Evolutionary conservation across 106 monocot species (phyloP), one percentile per base, ranked within the genome.

Genomic region (Dioscorea alata): DNA sequence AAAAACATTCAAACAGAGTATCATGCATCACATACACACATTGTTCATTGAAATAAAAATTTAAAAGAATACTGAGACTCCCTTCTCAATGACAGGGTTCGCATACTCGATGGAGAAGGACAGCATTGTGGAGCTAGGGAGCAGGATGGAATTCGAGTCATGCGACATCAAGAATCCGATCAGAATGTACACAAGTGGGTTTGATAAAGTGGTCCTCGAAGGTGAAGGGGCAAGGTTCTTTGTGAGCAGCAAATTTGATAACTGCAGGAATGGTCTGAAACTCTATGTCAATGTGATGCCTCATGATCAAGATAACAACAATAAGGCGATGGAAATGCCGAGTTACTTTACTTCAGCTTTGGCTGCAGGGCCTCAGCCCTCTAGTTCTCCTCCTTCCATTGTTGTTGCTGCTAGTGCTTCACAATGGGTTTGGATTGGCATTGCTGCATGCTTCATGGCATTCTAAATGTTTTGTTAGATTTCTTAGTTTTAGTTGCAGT

Each of bases 81-180:
- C 34, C 3, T 7, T 34, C 4, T 7, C 7, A 7, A 22, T 6
- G 0, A 22, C 60, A 85, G 85, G 85, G 85, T 85, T 85, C 57
- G 24, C 74, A 12, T 81, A 81, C 67, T 74, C 81, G 0, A 68
- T 74, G 21, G 63, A 63, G 5, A 25, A 68, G 34, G 81, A 78
- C 48, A 60, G 64, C n/a, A 49, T 85, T 22, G 68, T 48, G 5
- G 85, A 85, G 78, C 24, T 85, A 2, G 33, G 64, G 23, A 81
- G 78, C 71, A 71, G 49, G 59, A 69, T 63, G 35, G 81, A 81
- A 60, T 78, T 81, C 16, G 81, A 85, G 49, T 58, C 81, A 4
- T 85, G 85, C 25, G 75, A 85, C 49, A n/a, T 61, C 49, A 63
- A 56, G 62, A 81, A 78, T 58, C 85, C 85, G 13, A 78, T 85